A percentile compares a stretch with the other conserved stretches of the same genome.
These are phyloP conservation scores for Astrothelium macrocarpum DNA, from an alignment of 495 filamentous ascomycete species.

Conservation along the genomic window DNA sequence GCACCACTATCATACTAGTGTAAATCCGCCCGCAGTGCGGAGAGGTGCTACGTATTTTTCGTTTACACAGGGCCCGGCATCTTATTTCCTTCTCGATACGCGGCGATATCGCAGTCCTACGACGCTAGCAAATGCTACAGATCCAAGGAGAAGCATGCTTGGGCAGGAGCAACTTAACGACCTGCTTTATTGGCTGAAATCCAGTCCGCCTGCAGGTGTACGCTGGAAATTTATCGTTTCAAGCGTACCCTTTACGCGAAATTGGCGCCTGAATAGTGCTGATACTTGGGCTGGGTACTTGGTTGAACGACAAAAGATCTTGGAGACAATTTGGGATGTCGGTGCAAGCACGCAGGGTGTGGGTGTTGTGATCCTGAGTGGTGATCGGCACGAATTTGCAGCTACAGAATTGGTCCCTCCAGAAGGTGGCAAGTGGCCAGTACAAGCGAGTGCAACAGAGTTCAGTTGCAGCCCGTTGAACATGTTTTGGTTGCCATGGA, in stretches of 20 bases:
- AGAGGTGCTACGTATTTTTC: conserved; percentile 65
- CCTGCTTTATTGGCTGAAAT: conserved; percentile 63
- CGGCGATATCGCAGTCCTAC: conserved; percentile 69
- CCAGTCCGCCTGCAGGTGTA: conserved; percentile 60
- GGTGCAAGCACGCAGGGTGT: conserved; percentile 49
- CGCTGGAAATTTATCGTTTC: conserved; percentile 89
- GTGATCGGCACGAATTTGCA: conserved; percentile 91
- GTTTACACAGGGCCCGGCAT: conserved; percentile 80
- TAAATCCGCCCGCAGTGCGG: conserved; percentile 63
- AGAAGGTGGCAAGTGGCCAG: conserved; percentile 38
- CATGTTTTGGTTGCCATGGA: conserved; percentile 86
- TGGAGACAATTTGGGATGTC: conserved; percentile 85
- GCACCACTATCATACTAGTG: conserved; percentile 69
- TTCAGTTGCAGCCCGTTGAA: conserved; percentile 74
- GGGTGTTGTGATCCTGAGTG: conserved; percentile 75
- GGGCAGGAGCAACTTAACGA: conserved; percentile 68
- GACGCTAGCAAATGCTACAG: conserved; percentile 33
- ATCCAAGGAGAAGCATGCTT: conserved; percentile 70
- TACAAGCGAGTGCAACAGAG: conserved; percentile 61
- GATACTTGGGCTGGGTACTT: conserved; percentile 95
- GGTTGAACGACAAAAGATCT: conserved; percentile 61
- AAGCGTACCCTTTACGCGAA: conserved; percentile 90
- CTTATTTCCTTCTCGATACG: conserved; percentile 92
- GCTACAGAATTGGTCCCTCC: conserved; percentile 81
- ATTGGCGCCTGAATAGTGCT: conserved; percentile 72